Percentiles rank a stretch among this genome's conserved stretches.
Evolutionary conservation across 306 rosid species (phyloP).

Genomic region (Chamaecrista fasciculata): DNA sequence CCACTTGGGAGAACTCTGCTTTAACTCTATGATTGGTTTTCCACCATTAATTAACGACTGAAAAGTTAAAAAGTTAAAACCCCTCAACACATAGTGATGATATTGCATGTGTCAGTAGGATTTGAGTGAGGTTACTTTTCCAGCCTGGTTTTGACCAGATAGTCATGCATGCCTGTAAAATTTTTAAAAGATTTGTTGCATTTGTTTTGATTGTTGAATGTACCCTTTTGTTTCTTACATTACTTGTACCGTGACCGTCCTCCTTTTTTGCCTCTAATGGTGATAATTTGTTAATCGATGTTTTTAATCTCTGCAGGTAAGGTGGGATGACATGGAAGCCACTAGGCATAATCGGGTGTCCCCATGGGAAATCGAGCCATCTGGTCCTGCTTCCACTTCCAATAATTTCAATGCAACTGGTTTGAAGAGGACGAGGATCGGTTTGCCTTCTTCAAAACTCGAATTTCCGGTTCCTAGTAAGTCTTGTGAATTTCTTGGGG

Average conservation of each 20-base stretch:
- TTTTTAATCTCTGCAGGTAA: slow-evolving; percentile 51
- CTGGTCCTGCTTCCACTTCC: slow-evolving; percentile 64
- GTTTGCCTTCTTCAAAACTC: slow-evolving; percentile 48
- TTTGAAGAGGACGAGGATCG: slow-evolving; percentile 82
- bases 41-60: neutral
- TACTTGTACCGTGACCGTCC: neutral
- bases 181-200: neutral
- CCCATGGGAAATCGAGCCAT: slow-evolving; percentile 97
- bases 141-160: neutral
- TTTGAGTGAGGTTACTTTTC: neutral
- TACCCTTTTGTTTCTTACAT: neutral
- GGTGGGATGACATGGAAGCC: slow-evolving; percentile 88
- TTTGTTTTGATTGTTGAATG: neutral
- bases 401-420: slow-evolving; percentile 60
- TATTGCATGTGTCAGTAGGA: neutral
- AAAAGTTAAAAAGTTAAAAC: no score
- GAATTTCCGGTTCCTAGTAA: slow-evolving; percentile 79
- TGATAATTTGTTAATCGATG: neutral
- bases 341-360: slow-evolving; percentile 86
- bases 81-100: neutral
- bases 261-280: neutral
- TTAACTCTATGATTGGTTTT: neutral
- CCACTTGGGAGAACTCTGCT: neutral
- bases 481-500: slow-evolving; percentile 20
- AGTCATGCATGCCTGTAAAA: neutral